These are phyloP conservation scores for Diospyros kaki DNA, from an alignment of 148 eudicot species.

Conservation along the genomic window DNA sequence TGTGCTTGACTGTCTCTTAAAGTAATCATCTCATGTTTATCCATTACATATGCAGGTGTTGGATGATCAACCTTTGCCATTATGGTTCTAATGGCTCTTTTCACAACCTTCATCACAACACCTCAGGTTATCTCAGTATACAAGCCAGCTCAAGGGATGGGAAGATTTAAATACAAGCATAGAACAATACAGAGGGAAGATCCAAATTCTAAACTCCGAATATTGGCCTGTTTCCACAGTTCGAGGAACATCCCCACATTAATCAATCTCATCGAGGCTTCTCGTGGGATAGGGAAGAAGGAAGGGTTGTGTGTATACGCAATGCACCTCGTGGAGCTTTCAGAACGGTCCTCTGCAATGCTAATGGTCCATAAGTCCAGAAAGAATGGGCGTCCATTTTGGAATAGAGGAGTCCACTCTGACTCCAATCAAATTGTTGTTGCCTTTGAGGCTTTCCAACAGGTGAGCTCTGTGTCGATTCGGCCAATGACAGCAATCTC, in stretches of 20 bases:
- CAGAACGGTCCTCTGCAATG: conserved; percentile 79
- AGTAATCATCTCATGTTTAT: neutral
- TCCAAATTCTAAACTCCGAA: conserved; percentile 45
- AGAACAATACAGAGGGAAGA: conserved; percentile 53
- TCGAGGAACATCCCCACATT: conserved; percentile 49
- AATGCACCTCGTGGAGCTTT: conserved; percentile 85
- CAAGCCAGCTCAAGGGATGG: conserved; percentile 52
- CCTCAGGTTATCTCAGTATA: conserved; percentile 63
- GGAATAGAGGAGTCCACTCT: conserved; percentile 40
- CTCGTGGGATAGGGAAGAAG: conserved; percentile 62
- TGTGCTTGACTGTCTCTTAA: too few relatives aligned
- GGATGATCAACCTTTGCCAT: conserved; percentile 83
- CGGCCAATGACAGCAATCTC: conserved; percentile 77
- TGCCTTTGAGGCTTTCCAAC: conserved; percentile 73
- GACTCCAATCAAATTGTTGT: conserved; percentile 58
- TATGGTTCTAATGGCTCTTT: conserved; percentile 72
- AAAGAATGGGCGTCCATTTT: conserved; percentile 66
- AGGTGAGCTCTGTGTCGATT: conserved; percentile 55
- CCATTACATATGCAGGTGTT: conserved; percentile 43
- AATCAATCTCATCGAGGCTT: conserved; percentile 66
- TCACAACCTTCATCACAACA: conserved; percentile 81
- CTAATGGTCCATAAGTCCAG: conserved; percentile 79
- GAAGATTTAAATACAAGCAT: conserved; percentile 33
- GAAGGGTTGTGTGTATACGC: conserved; percentile 61
- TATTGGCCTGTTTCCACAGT: conserved; percentile 68